These are phyloP conservation scores for Cryptococcus sp. DNA, from an alignment of 1,284 basidiomycete species.

Conservation along the genomic window DNA sequence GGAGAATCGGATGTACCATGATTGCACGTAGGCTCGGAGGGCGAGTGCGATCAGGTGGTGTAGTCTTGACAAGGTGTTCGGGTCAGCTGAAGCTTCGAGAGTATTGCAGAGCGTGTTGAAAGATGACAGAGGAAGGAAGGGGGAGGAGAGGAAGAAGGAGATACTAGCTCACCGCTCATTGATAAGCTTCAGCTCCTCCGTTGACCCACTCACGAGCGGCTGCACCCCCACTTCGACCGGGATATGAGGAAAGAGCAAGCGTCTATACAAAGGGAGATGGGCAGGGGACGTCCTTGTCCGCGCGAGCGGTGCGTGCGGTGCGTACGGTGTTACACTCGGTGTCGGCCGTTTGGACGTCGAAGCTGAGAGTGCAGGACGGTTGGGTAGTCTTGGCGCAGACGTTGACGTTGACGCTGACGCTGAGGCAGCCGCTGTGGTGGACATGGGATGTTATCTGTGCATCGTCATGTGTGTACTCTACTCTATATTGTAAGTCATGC, in stretches of 20 bases:
- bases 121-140: background rate
- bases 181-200: slow-evolving; percentile 16
- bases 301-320: slow-evolving; percentile 5
- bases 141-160: background rate
- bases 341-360: background rate
- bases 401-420: too few relatives aligned
- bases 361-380: background rate
- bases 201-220: slow-evolving; percentile 12
- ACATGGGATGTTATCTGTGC: background rate
- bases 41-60: slow-evolving; percentile 31
- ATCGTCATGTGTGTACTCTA: background rate
- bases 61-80: too few relatives aligned
- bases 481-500: too few relatives aligned
- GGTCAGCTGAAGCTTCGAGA: background rate
- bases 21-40: slow-evolving; percentile 38
- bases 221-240: slow-evolving; percentile 12
- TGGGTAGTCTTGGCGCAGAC: background rate
- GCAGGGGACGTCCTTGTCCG: slow-evolving; percentile 10
- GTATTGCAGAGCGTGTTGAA: too few relatives aligned
- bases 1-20: slow-evolving; percentile 45
- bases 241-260: slow-evolving; percentile 28
- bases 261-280: slow-evolving; percentile 31
- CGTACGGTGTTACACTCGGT: background rate
- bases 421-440: background rate
- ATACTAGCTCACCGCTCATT: slow-evolving; percentile 27